Evolutionary conservation across 805 yeast species (phyloP).

Genomic region (Hanseniaspora pseudoguilliermondii): DNA sequence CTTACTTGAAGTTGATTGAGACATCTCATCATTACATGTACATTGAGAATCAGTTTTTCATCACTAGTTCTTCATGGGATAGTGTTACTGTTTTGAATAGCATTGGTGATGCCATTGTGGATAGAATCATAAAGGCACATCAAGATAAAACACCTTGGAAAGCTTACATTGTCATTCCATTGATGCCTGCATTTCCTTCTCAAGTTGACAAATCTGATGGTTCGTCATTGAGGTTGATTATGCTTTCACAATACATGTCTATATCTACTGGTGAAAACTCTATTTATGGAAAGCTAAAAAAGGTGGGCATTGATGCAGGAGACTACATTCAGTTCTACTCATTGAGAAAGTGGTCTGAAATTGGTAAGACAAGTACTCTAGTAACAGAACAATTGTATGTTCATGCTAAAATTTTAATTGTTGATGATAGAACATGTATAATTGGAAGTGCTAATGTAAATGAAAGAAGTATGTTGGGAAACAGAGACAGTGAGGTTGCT

Average conservation of each 20-base stretch:
- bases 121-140: slow-evolving; percentile 81
- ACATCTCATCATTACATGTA: slow-evolving; percentile 85
- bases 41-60: slow-evolving; percentile 89
- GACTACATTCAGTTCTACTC: slow-evolving; percentile 87
- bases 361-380: slow-evolving; percentile 60
- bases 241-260: slow-evolving; percentile 91
- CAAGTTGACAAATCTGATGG: slow-evolving; percentile 90
- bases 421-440: slow-evolving; percentile 84
- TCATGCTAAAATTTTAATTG: slow-evolving; percentile 84
- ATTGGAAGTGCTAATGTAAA: slow-evolving; percentile 96
- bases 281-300: slow-evolving; percentile 67
- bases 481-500: slow-evolving; percentile 88
- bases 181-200: slow-evolving; percentile 95
- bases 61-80: slow-evolving; percentile 77
- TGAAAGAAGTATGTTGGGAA: slow-evolving; percentile 91
- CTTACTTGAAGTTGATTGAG: slow-evolving; percentile 80
- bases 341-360: slow-evolving; percentile 86
- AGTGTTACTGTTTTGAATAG: slow-evolving; percentile 75
- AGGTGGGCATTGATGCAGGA: slow-evolving; percentile 74
- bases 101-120: slow-evolving; percentile 92
- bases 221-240: slow-evolving; percentile 84
- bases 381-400: slow-evolving; percentile 87
- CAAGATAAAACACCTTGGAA: slow-evolving; percentile 68
- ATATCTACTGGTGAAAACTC: slow-evolving; percentile 83
- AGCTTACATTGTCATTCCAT: slow-evolving; percentile 81